Evolutionary conservation across 164 flowering plant species (phyloP).

Genomic region (Nelumbo lutea): DNA sequence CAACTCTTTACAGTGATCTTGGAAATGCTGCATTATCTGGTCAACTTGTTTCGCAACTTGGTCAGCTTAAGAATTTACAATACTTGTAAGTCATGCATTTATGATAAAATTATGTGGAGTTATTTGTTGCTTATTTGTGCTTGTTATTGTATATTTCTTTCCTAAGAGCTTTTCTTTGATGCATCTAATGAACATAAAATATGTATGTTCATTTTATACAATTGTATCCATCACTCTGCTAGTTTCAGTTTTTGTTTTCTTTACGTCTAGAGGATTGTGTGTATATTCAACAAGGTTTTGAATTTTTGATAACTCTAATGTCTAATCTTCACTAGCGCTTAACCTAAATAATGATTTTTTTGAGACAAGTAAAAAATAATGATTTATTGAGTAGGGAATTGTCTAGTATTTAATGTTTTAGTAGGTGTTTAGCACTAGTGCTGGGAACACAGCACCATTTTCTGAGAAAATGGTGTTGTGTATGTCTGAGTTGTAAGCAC

Average conservation of each 20-base stretch:
- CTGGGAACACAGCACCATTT: no score
- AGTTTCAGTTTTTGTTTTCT: not conserved
- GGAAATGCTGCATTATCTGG: conserved; percentile 95
- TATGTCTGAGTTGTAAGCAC: no score
- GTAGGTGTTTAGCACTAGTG: no score
- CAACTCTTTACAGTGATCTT: conserved; percentile 58
- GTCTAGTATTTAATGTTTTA: no score
- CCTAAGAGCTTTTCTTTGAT: no score
- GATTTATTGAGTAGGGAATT: no score
- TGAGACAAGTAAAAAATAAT: not conserved
- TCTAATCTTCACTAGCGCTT: not conserved
- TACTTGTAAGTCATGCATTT: conserved; percentile 61
- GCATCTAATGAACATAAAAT: no score
- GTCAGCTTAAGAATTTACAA: conserved; percentile 73
- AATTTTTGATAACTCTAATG: not conserved
- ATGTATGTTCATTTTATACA: no score
- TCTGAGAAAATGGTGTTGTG: no score
- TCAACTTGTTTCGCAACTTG: conserved; percentile 77
- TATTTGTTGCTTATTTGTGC: not conserved
- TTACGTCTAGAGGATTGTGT: not conserved
- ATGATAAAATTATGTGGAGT: not conserved
- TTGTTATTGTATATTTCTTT: no score
- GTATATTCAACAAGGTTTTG: not conserved
- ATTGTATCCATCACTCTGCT: not conserved
- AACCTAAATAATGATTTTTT: not conserved